Conservation (phyloP, 306 rosid genomes). For the Astragalus glycyphyllos region DNA sequence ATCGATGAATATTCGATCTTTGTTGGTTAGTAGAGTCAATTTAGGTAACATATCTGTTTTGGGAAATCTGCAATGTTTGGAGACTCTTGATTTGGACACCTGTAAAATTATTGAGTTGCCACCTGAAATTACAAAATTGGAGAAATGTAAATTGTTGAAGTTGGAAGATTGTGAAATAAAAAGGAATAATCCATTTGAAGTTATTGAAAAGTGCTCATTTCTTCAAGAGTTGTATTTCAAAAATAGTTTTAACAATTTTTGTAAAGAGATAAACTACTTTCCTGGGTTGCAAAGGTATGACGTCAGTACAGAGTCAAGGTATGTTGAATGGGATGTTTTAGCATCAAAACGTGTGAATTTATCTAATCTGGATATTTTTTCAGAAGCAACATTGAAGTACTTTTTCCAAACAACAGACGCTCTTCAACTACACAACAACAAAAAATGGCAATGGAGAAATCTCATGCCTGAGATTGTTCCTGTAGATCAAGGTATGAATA, state of each 20-base stretch:
- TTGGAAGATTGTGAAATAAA: rapidly evolving
- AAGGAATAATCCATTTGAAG: constrained; percentile 13
- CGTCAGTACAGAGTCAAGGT: background rate
- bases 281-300: background rate
- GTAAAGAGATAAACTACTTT: background rate
- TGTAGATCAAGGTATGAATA: background rate
- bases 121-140: rapidly evolving
- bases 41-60: constrained; percentile 30
- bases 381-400: background rate
- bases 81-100: background rate
- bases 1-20: background rate
- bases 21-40: rapidly evolving
- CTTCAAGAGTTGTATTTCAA: constrained; percentile 32
- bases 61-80: constrained; percentile 1
- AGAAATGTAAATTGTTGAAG: constrained; percentile 21
- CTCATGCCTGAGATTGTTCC: constrained; percentile 35
- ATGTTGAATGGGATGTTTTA: background rate
- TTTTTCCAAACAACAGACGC: background rate
- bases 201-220: constrained; percentile 11
- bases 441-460: background rate
- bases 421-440: rapidly evolving
- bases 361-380: rapidly evolving
- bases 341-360: background rate
- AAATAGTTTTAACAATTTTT: background rate
- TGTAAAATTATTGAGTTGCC: background rate